These are phyloP conservation scores for Shiraia sp. DNA, from an alignment of 2,329 filamentous ascomycete species.

Conservation along the genomic window DNA sequence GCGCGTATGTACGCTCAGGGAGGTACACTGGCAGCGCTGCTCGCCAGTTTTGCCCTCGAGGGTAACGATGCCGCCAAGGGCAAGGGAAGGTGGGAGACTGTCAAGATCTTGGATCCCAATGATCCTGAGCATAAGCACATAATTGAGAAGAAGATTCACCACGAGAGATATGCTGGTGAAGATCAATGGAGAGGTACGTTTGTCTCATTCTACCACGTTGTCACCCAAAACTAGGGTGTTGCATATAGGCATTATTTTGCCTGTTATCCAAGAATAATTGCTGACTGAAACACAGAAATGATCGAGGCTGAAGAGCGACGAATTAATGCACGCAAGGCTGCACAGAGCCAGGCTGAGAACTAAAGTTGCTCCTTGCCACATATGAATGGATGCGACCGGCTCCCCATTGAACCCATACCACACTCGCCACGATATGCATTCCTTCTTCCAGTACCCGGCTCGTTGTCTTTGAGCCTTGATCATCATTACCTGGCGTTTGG, in stretches of 20 bases:
- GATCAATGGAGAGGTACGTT: conserved; percentile 86
- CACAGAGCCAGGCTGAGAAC: conserved; percentile 3
- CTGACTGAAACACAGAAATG: conserved; percentile 65
- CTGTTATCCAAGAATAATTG: conserved; percentile 8
- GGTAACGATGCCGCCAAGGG: conserved; percentile 75
- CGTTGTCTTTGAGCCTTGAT: background rate
- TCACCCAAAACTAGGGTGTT: background rate
- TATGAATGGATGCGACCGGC: no score
- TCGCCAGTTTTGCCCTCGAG: conserved; percentile 83
- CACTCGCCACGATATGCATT: background rate
- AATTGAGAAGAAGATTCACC: conserved; percentile 85
- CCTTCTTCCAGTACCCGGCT: background rate
- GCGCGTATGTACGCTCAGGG: conserved; percentile 93
- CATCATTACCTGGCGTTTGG: conserved; percentile 23
- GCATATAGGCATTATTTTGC: background rate
- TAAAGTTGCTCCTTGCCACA: no score
- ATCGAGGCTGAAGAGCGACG: conserved; percentile 75
- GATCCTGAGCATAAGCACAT: conserved; percentile 81
- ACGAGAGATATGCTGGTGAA: conserved; percentile 84
- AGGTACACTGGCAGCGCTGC: conserved; percentile 79
- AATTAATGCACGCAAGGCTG: conserved; percentile 54
- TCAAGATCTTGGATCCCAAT: conserved; percentile 77
- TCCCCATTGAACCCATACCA: conserved; percentile 1
- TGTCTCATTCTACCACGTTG: background rate
- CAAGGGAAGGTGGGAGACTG: conserved; percentile 79